phyloP scores from a whole-genome alignment of 192 early-diverging fungal species.

The Glomus cerebriforme region DNA sequence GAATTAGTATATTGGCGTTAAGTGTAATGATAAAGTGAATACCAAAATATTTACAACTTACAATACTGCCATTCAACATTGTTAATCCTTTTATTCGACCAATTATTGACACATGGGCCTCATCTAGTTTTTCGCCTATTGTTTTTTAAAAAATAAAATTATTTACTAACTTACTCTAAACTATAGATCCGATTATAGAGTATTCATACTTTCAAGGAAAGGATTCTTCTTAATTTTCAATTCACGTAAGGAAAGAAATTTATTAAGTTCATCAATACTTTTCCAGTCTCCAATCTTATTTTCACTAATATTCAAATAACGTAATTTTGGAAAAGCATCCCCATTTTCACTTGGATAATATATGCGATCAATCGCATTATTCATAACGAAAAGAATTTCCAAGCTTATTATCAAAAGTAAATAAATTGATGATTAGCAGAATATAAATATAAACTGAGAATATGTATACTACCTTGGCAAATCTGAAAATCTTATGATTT shows the following conservation, averaged over 20 bases:
- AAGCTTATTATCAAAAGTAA: constrained; percentile 31
- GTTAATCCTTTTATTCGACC: constrained; percentile 46
- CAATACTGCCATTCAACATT: constrained; percentile 53
- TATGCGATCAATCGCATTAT: constrained; percentile 36
- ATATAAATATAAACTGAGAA: neutral
- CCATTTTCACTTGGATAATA: neutral
- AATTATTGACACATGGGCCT: constrained; percentile 36
- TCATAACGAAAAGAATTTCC: constrained; percentile 40
- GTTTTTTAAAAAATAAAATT: neutral
- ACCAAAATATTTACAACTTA: constrained; percentile 25
- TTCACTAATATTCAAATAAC: constrained; percentile 47
- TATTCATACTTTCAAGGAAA: constrained; percentile 38
- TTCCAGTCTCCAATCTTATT: constrained; percentile 49
- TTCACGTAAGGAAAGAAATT: constrained; percentile 38
- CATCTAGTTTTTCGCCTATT: constrained; percentile 36
- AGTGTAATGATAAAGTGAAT: neutral
- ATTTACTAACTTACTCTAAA: neutral
- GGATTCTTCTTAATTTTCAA: constrained; percentile 52
- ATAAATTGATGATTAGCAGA: neutral
- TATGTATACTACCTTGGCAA: constrained; percentile 43
- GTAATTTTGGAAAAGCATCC: constrained; percentile 35
- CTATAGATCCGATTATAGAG: too few species aligned
- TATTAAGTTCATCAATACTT: constrained; percentile 47
- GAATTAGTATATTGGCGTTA: neutral
- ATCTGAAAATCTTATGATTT: constrained; percentile 41